Percentiles rank a stretch among this genome's conserved stretches.
Evolutionary conservation across 2,329 filamentous ascomycete species (phyloP).

Genomic region (Hysterium pulicare): DNA sequence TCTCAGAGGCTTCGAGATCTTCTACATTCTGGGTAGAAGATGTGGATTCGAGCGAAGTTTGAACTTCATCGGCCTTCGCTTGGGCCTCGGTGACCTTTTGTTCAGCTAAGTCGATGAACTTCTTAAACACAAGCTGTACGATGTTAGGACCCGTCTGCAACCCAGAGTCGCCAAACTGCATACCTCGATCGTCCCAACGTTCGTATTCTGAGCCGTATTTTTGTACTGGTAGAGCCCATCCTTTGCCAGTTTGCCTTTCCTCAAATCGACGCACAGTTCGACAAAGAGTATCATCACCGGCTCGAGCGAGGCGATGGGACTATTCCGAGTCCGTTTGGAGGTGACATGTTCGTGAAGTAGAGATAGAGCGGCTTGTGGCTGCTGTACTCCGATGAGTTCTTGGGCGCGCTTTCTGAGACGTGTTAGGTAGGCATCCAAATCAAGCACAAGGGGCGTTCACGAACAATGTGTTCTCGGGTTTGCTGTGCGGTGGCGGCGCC

Average conservation of each 20-base stretch:
- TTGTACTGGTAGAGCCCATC: constrained; percentile 99
- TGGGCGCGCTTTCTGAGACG: constrained; percentile 67
- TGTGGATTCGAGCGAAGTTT: constrained; percentile 77
- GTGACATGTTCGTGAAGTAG: constrained; percentile 99
- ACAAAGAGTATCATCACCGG: constrained; percentile 98
- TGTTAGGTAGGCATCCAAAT: constrained; percentile 7
- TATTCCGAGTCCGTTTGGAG: constrained; percentile 96
- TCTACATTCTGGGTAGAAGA: constrained; percentile 74
- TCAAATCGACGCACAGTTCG: constrained; percentile 92
- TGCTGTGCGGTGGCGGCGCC: constrained; percentile 95
- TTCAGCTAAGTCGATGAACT: constrained; percentile 95
- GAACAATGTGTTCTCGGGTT: constrained; percentile 92
- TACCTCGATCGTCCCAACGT: constrained; percentile 95
- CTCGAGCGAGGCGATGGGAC: constrained; percentile 91
- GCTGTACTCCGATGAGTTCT: constrained; percentile 96
- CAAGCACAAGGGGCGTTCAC: constrained; percentile 12
- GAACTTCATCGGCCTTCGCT: constrained; percentile 91
- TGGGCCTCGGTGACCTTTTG: constrained; percentile 95
- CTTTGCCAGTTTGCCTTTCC: constrained; percentile 98
- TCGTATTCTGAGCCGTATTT: constrained; percentile 99
- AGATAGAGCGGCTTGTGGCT: constrained; percentile 85
- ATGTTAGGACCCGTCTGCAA: constrained; percentile 5
- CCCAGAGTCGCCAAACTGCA: constrained; percentile 8
- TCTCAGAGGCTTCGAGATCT: constrained; percentile 95
- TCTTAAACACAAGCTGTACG: constrained; percentile 76